A percentile compares a stretch with the other conserved stretches of the same genome.
Evolutionary conservation across 2,329 filamentous ascomycete species (phyloP).

Genomic region (Graphilbum fragrans): DNA sequence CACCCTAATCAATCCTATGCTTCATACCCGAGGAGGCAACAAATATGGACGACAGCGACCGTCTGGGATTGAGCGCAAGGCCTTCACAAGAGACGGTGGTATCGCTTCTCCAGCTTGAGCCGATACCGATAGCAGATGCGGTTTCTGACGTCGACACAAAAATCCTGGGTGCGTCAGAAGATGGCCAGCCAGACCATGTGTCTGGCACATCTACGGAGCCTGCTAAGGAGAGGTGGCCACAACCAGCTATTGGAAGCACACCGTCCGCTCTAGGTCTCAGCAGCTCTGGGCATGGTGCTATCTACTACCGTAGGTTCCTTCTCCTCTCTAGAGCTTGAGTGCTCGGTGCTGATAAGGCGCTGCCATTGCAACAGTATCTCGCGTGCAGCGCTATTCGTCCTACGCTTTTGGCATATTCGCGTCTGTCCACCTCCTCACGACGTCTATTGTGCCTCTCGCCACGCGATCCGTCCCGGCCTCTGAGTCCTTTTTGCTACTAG

Average conservation of each 20-base stretch:
- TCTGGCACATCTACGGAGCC: no score
- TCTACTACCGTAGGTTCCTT: constrained; percentile 57
- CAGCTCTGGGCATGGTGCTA: constrained; percentile 49
- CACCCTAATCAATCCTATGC: no score
- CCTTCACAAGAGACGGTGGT: constrained; percentile 43
- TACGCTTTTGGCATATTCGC: constrained; percentile 49
- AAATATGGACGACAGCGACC: constrained; percentile 3
- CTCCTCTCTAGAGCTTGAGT: background rate
- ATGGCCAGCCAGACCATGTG: background rate
- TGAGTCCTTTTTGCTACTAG: constrained; percentile 81
- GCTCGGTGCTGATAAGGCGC: background rate
- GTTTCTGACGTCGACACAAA: background rate
- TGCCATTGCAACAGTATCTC: constrained; percentile 39
- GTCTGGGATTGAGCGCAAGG: constrained; percentile 19
- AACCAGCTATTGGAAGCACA: background rate
- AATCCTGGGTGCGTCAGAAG: background rate
- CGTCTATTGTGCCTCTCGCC: constrained; percentile 65
- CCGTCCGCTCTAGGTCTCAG: constrained; percentile 42
- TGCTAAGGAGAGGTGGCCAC: no score
- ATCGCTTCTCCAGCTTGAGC: constrained; percentile 68
- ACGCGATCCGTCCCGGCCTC: constrained; percentile 61
- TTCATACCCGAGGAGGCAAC: background rate
- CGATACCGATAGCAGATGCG: constrained; percentile 54
- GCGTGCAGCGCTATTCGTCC: constrained; percentile 49
- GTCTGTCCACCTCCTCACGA: constrained; percentile 66